Base-by-base conservation (phyloP, 2,329 filamentous ascomycete species). In the Fusarium buharicum region DNA sequence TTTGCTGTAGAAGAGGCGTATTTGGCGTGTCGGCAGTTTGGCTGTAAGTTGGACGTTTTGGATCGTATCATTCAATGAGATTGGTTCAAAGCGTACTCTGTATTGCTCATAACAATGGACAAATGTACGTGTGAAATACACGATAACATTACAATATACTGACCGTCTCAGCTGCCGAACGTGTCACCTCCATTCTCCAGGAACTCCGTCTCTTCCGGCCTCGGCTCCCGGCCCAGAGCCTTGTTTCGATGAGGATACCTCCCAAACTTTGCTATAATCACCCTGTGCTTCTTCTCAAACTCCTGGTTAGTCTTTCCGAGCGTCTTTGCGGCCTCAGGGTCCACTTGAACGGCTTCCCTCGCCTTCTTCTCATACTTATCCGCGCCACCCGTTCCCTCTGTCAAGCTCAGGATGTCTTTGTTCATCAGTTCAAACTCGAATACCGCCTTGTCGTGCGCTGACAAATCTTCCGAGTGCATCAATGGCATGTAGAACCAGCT, bases 401-500 rank as follows among this genome's bases (percentile, higher is more conserved):
- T 55, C 66, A 77, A 46, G 46, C 72, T 31, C 18, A 76, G 67
- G 0, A 77, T 63, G 28, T 80, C 78, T 2, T 54, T 59, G 22
- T 62, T 63, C 30, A 78, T 70, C 6, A 71, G 68, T 1, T 64
- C 70, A 18, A 76, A 73, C 17, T 76, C 70, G 6, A 64, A 59
- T 0, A 73, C 52, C 4, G 77, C 74, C 24, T 71, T 50, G 10
- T 81, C 70, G 53, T 87, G 86, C 4, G 75, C 72, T 0, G 73
- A 67, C 1, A 80, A 47, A 18, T 81, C 73, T 69, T 88, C 86
- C 0, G 82, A 82, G 70, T 90, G 87, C 78, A 84, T 81, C 6
- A 89, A 72, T 0, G 87, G 85, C 66, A 89, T 73, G 66, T 82
- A 82, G 67, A 88, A 84, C 85, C 86, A 90, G 17, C 74, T 72